phyloP scores from a whole-genome alignment of 495 filamentous ascomycete genomes.

The Penicillium atrosanguineum region DNA sequence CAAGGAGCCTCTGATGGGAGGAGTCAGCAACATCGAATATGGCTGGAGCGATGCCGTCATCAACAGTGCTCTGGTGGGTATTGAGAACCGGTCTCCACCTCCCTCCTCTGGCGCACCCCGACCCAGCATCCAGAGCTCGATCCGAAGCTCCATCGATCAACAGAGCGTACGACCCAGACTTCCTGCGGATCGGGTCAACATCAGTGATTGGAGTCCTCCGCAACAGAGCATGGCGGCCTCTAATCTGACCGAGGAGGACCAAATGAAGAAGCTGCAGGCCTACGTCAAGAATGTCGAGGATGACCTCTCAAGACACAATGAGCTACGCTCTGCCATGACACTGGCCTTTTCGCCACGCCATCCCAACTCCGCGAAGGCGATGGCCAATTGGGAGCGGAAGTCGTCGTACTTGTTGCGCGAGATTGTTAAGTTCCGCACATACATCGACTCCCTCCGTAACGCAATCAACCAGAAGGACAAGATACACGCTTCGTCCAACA shows the following conservation, averaged over 20 bases:
- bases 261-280: constrained; percentile 66
- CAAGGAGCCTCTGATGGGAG: constrained; percentile 87
- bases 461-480: constrained; percentile 58
- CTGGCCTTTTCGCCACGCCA: constrained; percentile 87
- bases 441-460: constrained; percentile 74
- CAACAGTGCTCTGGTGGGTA: constrained; percentile 63
- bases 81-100: constrained; percentile 45
- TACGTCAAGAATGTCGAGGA: constrained; percentile 87
- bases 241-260: constrained; percentile 71
- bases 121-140: constrained; percentile 67
- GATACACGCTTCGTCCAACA: constrained; percentile 38
- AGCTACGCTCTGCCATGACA: constrained; percentile 78
- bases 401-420: constrained; percentile 88
- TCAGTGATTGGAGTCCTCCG: constrained; percentile 94
- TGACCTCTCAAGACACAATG: constrained; percentile 83
- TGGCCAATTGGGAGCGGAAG: constrained; percentile 97
- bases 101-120: constrained; percentile 42
- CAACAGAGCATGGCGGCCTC: constrained; percentile 84
- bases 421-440: constrained; percentile 94
- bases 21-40: constrained; percentile 95
- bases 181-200: constrained; percentile 80
- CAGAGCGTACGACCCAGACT: constrained; percentile 63
- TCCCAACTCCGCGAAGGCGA: constrained; percentile 74
- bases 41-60: constrained; percentile 92
- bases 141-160: constrained; percentile 68